A percentile compares a stretch with the other conserved stretches of the same genome.
These are phyloP conservation scores for Cryphonectria japonica DNA, from an alignment of 2,329 filamentous ascomycete species.

Conservation along the genomic window DNA sequence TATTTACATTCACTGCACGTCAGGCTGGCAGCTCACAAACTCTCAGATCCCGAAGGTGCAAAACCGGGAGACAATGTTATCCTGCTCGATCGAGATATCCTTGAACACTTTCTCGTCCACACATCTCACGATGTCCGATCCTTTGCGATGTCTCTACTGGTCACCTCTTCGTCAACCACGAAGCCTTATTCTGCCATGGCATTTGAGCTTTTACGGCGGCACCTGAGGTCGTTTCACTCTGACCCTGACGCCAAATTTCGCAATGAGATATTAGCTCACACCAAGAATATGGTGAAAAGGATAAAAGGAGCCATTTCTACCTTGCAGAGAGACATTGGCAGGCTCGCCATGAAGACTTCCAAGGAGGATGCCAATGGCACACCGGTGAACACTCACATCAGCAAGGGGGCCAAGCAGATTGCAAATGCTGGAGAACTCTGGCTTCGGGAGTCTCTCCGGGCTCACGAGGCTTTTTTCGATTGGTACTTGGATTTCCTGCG, in stretches of 20 bases:
- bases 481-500: slow-evolving; percentile 78
- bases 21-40: slow-evolving; percentile 21
- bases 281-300: slow-evolving; percentile 76
- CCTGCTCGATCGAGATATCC: slow-evolving; percentile 45
- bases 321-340: slow-evolving; percentile 50
- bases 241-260: slow-evolving; percentile 87
- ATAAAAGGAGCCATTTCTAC: slow-evolving; percentile 68
- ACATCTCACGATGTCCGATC: slow-evolving; percentile 70
- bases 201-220: slow-evolving; percentile 64
- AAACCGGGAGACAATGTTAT: slow-evolving; percentile 32
- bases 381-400: slow-evolving; percentile 21
- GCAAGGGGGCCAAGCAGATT: slow-evolving; percentile 22
- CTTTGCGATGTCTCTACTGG: slow-evolving; percentile 79
- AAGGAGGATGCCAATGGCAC: neutral
- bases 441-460: slow-evolving; percentile 45
- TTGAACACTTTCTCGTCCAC: slow-evolving; percentile 59
- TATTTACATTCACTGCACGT: slow-evolving; percentile 21
- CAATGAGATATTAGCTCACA: slow-evolving; percentile 75
- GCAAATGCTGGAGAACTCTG: slow-evolving; percentile 22
- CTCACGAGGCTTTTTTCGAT: slow-evolving; percentile 66
- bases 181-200: slow-evolving; percentile 68
- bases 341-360: slow-evolving; percentile 34
- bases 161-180: slow-evolving; percentile 75
- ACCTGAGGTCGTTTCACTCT: slow-evolving; percentile 74
- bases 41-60: slow-evolving; percentile 33